phyloP scores from a whole-genome alignment of 2,329 filamentous ascomycete species.

The Penicillium olsonii region DNA sequence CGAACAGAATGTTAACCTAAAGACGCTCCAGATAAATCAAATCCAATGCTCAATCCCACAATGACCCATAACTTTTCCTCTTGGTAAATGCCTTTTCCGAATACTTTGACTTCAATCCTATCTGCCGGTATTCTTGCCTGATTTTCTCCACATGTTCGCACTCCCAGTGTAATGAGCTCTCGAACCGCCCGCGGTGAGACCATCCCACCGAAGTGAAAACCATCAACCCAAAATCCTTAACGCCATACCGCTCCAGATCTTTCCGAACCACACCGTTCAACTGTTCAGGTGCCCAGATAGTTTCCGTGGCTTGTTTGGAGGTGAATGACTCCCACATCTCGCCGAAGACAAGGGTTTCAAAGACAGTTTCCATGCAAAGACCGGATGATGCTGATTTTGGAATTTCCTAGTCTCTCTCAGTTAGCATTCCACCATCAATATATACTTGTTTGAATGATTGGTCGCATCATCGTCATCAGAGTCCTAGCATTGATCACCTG shows the following conservation, averaged over 20 bases:
- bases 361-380: constrained; percentile 2
- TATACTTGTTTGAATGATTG: too few species aligned
- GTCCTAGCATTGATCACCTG: neutral
- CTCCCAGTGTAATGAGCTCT: neutral
- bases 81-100: neutral
- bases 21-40: too few species aligned
- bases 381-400: neutral
- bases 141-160: neutral
- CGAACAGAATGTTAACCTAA: too few species aligned
- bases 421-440: too few species aligned
- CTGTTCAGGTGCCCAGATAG: neutral
- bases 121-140: neutral
- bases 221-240: neutral
- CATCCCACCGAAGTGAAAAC: neutral
- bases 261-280: neutral
- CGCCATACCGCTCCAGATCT: neutral
- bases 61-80: constrained; percentile 1
- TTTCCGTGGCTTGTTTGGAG: neutral
- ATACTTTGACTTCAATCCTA: neutral
- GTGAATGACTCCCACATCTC: constrained; percentile 1
- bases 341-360: neutral
- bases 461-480: too few species aligned
- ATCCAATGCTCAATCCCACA: constrained; percentile 2
- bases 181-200: neutral
- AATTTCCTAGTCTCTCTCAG: neutral